Evolutionary conservation across 73 alveolate species (phyloP).

Genomic region (Paramecium octaurelia): DNA sequence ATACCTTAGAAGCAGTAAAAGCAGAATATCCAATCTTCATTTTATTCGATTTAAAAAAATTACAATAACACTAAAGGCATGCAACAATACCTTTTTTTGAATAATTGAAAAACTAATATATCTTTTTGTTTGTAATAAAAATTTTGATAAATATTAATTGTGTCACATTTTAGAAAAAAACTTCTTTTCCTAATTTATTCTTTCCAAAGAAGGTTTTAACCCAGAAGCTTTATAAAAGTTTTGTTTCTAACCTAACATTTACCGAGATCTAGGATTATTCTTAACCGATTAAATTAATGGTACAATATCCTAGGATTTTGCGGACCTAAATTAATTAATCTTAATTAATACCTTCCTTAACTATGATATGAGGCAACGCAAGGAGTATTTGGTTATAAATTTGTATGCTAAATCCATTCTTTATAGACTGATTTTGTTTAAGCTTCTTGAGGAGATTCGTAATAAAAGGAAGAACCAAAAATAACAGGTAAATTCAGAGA

Average conservation of each 20-base stretch:
- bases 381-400: constrained; percentile 6
- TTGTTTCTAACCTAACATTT: not conserved
- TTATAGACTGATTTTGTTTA: not conserved
- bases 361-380: constrained; percentile 45
- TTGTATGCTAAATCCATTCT: not conserved
- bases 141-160: not conserved
- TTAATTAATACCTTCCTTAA: not conserved
- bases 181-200: not conserved
- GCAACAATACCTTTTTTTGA: not conserved
- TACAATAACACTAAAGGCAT: not conserved
- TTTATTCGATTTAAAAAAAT: not conserved
- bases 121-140: not conserved
- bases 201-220: not conserved
- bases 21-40: not conserved
- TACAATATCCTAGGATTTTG: constrained; percentile 26
- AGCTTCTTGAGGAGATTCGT: constrained; percentile 6
- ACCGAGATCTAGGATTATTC: constrained; percentile 15
- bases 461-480: constrained; percentile 5
- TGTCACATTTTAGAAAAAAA: constrained; percentile 34
- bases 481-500: not conserved
- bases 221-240: not conserved
- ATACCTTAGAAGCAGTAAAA: not conserved
- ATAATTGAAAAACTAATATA: not conserved
- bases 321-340: not conserved
- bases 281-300: not conserved